Base-by-base conservation (phyloP, 371 early-diverging fungal genomes). In the Lichtheimia ornata region DNA sequence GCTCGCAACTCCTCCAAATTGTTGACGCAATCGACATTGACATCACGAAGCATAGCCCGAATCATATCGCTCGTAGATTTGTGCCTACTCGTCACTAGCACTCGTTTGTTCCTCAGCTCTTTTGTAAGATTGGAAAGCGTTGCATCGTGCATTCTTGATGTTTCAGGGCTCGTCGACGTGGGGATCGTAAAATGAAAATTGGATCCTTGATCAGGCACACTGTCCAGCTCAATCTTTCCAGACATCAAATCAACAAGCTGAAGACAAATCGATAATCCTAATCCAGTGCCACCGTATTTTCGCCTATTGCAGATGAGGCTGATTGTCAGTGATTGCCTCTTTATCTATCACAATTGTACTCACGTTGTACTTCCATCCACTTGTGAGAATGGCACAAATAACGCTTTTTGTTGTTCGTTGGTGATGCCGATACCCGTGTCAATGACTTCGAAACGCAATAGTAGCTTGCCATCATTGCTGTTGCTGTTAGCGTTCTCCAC, bases 211-310 rank as follows among this genome's bases (percentile, higher is more conserved):
- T 74, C 81, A 43, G 82, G 81, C 13, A 70, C 76, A 12, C 83
- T 82, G 1, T 76, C 67, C 1, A 86, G 84, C 11, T 69, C 65
- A 24, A 86, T 79, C 17, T 67, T 65, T n/a, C 88, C 88, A 43
- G 78, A 64, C 87, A 86, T 84, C 5, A 82, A 69, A 9, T 77
- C 58, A 7, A 84, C 82, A 17, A 88, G 58, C 53, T 81, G 79
- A 7, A 81, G 64, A 59, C 83, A 82, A 40, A 88, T 86, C 15
- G 81, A 75, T 2, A 88, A 67, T 0, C 88, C 88, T 9, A 88
- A 64, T 3, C 88, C 88, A 4, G 86, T 85, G 7, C 88, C 88
- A 30, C 86, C 86, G 63, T 83, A 86, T 58, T 79, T 83, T 22
- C 85, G 81, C 11, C 72, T 76, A 30, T 30, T 6, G 7, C 5